Evolutionary conservation across 768 basidiomycete species (phyloP).

Genomic region (Leccinum broughii): DNA sequence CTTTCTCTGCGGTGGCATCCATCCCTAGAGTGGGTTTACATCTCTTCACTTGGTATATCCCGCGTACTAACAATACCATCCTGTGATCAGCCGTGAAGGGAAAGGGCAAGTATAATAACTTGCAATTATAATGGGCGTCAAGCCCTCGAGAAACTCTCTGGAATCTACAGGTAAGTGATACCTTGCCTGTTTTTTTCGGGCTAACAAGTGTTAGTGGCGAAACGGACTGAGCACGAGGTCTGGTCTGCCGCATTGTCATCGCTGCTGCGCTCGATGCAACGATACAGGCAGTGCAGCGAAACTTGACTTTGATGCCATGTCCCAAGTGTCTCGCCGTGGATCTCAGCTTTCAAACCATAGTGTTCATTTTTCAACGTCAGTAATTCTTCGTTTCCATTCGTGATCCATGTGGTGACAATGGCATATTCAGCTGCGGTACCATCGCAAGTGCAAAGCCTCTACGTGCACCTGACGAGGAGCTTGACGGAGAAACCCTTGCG

Average conservation of each 20-base stretch:
- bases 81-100: background rate
- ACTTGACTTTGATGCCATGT: background rate
- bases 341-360: background rate
- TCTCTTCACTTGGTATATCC: background rate
- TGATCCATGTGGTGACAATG: constrained; percentile 1
- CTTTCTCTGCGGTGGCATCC: constrained; percentile 3
- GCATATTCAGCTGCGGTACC: constrained; percentile 1
- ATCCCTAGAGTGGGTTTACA: background rate
- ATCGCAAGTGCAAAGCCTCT: constrained; percentile 2
- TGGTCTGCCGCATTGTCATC: constrained; percentile 2
- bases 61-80: background rate
- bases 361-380: constrained; percentile 8
- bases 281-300: background rate
- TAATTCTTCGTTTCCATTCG: background rate
- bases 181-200: background rate
- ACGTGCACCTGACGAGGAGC: constrained; percentile 1
- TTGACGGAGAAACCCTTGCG: constrained; percentile 15
- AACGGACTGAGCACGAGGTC: background rate
- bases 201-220: constrained; percentile 4
- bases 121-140: background rate
- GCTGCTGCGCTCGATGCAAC: constrained; percentile 5
- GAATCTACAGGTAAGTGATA: constrained; percentile 15
- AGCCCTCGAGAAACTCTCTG: constrained; percentile 1
- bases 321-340: constrained; percentile 5
- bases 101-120: constrained; percentile 3